These are phyloP conservation scores for Penicillium malachiteum DNA, from an alignment of 495 filamentous ascomycete genomes.

Conservation along the genomic window DNA sequence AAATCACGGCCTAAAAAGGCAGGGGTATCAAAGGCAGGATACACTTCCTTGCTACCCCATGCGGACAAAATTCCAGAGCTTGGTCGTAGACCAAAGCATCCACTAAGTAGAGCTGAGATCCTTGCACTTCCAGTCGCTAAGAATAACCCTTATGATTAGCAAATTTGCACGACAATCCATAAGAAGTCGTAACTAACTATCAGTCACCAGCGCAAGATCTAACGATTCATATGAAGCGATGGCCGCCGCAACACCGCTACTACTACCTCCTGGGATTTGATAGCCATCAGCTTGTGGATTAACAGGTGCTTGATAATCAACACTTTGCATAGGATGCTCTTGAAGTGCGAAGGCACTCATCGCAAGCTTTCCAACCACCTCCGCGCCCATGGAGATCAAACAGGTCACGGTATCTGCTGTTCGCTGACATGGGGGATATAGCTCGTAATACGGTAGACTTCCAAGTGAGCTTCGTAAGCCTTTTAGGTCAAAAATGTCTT, in stretches of 20 bases:
- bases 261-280: background rate
- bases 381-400: background rate
- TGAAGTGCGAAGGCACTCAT: background rate
- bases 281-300: background rate
- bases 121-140: no score
- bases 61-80: no score
- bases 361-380: background rate
- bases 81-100: no score
- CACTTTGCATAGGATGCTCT: background rate
- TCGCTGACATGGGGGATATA: background rate
- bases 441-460: background rate
- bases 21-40: no score
- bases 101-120: no score
- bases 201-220: no score
- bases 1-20: no score
- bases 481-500: background rate
- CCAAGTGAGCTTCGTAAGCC: background rate
- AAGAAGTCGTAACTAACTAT: no score
- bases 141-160: no score
- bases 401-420: background rate
- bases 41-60: no score
- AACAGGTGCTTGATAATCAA: background rate
- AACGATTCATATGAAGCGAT: no score
- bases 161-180: no score
- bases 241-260: background rate